These are phyloP conservation scores for Rhodomyrtus tomentosa DNA, from an alignment of 345 rosid species.

Conservation along the genomic window DNA sequence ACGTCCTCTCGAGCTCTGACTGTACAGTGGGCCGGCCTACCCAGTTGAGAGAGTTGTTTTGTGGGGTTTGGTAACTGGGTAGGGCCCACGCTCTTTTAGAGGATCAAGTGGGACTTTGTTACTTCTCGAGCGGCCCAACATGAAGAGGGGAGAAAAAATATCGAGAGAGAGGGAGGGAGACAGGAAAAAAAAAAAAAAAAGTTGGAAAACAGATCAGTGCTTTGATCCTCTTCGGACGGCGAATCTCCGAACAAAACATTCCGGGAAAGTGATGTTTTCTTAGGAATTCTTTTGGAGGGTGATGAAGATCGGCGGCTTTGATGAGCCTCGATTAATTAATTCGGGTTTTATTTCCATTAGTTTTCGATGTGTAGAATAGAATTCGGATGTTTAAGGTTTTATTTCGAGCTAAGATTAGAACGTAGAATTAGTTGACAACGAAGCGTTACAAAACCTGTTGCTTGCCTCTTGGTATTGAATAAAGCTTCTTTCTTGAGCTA, in stretches of 20 bases:
- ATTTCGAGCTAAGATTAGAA: background rate
- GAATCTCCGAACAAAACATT: background rate
- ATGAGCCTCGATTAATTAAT: background rate
- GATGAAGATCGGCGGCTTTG: fast-evolving
- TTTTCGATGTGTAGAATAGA: background rate
- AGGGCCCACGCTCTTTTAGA: background rate
- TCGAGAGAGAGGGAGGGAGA: background rate
- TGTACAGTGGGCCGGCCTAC: background rate
- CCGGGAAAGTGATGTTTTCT: background rate
- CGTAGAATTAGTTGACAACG: background rate
- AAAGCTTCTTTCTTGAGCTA: background rate
- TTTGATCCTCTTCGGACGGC: background rate
- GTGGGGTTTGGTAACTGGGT: background rate
- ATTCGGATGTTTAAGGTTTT: background rate
- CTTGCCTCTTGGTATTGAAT: background rate
- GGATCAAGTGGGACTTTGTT: background rate
- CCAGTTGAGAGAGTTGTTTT: too few relatives aligned
- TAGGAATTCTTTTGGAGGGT: background rate
- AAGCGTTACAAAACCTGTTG: background rate
- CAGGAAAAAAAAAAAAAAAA: too few relatives aligned
- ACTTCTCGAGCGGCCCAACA: background rate
- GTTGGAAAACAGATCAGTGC: background rate
- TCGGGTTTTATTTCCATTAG: background rate
- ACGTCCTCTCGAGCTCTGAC: background rate
- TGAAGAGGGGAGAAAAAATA: background rate